A percentile compares a stretch with the other conserved stretches of the same genome.
phyloP scores from a whole-genome alignment of 768 basidiomycete species.

The Tremella mesenterica region DNA sequence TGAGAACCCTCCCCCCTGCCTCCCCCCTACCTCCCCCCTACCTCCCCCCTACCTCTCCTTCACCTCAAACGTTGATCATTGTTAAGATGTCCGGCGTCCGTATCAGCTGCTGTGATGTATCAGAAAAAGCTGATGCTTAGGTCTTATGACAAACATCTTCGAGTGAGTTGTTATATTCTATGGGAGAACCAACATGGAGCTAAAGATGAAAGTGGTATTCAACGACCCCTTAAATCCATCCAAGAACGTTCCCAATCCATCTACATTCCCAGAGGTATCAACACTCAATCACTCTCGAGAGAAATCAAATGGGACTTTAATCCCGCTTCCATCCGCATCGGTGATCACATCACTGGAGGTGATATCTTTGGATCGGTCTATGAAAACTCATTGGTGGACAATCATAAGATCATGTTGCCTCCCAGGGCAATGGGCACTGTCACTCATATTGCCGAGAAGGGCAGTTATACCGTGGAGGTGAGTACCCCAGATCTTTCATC shows the following conservation, averaged over 20 bases:
- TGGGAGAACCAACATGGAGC: not conserved
- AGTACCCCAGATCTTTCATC: conserved; percentile 31
- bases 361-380: conserved; percentile 92
- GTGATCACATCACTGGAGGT: conserved; percentile 94
- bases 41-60: too few relatives aligned
- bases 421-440: conserved; percentile 93
- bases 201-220: conserved; percentile 58
- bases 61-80: too few relatives aligned
- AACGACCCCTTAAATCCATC: conserved; percentile 79
- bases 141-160: conserved; percentile 98
- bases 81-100: too few relatives aligned
- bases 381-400: conserved; percentile 92
- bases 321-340: conserved; percentile 72
- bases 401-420: conserved; percentile 94
- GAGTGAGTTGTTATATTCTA: conserved; percentile 48
- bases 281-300: conserved; percentile 88
- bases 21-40: not conserved
- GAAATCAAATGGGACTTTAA: conserved; percentile 89
- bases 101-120: too few relatives aligned
- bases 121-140: conserved; percentile 47
- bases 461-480: conserved; percentile 83
- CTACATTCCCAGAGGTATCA: conserved; percentile 93
- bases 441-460: conserved; percentile 85
- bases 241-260: conserved; percentile 98
- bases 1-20: conserved; percentile 6